Conservation (phyloP, 2,329 filamentous ascomycete genomes). For the Blastomyces parvus region DNA sequence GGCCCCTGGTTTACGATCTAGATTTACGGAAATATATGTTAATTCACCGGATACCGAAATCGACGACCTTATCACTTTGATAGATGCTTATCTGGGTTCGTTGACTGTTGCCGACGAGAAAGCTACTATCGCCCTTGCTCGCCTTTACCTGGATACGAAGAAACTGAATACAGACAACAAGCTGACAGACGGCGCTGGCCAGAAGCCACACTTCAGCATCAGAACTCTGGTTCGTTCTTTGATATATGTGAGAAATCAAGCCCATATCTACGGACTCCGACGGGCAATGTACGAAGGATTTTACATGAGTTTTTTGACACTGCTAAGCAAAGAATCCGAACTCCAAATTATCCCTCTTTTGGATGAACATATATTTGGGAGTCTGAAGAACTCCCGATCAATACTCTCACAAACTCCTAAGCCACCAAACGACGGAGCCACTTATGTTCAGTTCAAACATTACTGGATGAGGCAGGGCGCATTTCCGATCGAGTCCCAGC, state of each 20-base stretch:
- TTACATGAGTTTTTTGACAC: conserved; percentile 92
- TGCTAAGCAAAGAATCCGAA: conserved; percentile 75
- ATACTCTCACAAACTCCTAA: conserved; percentile 70
- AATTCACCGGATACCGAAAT: conserved; percentile 78
- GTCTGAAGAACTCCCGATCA: conserved; percentile 57
- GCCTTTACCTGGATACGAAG: conserved; percentile 82
- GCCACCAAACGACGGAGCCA: conserved; percentile 62
- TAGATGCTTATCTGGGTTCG: conserved; percentile 74
- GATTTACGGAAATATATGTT: conserved; percentile 94
- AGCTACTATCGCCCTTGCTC: conserved; percentile 69
- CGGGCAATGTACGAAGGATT: conserved; percentile 89
- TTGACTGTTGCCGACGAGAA: conserved; percentile 62
- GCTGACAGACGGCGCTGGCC: conserved; percentile 87
- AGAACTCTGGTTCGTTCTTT: conserved; percentile 85
- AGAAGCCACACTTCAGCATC: conserved; percentile 94
- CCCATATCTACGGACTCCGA: conserved; percentile 72
- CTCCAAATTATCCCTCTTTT: conserved; percentile 69
- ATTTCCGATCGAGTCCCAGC: conserved; percentile 56
- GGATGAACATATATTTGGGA: conserved; percentile 66
- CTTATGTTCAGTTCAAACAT: conserved; percentile 77
- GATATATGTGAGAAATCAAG: conserved; percentile 76
- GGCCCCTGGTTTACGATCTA: conserved; percentile 74
- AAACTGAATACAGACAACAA: conserved; percentile 68
- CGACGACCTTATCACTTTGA: conserved; percentile 78
- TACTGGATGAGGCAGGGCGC: conserved; percentile 82